Evolutionary conservation across 805 yeast species (phyloP), one percentile per base, ranked within the genome.

Genomic region (Ogataea pignaliae): DNA sequence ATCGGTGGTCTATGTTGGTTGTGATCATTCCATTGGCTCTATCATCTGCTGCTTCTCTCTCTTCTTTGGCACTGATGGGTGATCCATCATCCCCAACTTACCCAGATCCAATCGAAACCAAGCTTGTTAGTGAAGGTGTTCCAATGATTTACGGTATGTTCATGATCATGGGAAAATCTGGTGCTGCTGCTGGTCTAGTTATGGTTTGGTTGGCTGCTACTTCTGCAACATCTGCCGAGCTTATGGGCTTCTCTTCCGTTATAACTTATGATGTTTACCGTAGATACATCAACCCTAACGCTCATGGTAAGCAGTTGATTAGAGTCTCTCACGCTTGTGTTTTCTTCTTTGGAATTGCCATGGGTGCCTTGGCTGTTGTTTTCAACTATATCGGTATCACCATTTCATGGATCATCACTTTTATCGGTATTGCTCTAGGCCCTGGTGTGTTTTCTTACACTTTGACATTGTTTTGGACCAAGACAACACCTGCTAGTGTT

Each of bases 391-490:
- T 64, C 39, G 73, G 73, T 17, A 65, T 69, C 41, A 64, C 72
- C 29, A 64, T 66, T 28, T 61, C 67, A 5, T 71, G 73, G 73
- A 54, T 70, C 21, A 52, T 68, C 38, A 57, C 72, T 48, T 61
- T 73, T 54, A 73, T 73, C 73, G 79, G 79, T 16, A 65, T 73
- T 38, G 70, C 72, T 21, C 67, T 73, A 40, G 77, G 78, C 29
- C 78, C 78, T 36, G 78, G 73, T 26, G 78, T 73, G 15, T 65
- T 73, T 47, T 75, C 78, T 0, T 60, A 72, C 13, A 68, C 73
- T 13, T 55, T 72, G 44, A 68, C 78, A 0, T 60, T 73, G 40
- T 69, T 73, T 45, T 71, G 73, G 37, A 61, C 52, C 37, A 65
- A 59, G 64, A 68, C 38, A 62, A 54, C 46, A 63, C 68, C 53